phyloP scores from a whole-genome alignment of 129 eudicot genomes.

The Tanacetum coccineum region DNA sequence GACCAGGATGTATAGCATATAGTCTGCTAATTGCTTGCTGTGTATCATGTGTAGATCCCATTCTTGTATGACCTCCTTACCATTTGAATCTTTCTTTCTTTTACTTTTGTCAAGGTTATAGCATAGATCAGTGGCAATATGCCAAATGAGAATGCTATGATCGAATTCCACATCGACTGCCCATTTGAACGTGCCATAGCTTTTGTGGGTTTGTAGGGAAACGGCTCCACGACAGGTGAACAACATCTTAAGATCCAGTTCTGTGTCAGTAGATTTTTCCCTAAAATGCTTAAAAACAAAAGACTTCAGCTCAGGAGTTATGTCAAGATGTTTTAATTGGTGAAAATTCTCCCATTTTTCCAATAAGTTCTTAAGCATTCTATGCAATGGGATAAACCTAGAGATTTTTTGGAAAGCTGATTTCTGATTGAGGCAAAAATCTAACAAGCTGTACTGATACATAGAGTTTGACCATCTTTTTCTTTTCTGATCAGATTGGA shows the following conservation, averaged over 20 bases:
- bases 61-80: background rate
- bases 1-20: background rate
- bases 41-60: background rate
- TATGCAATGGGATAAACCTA: background rate
- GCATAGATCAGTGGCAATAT: constrained; percentile 2
- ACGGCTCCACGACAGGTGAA: background rate
- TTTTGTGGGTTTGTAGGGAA: background rate
- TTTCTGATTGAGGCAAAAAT: background rate
- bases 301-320: background rate
- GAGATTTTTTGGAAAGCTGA: background rate
- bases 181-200: background rate
- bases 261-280: background rate
- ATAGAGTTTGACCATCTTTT: background rate
- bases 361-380: background rate
- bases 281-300: background rate
- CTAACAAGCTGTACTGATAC: constrained; percentile 1
- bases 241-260: background rate
- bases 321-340: background rate
- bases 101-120: background rate
- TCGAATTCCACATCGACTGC: background rate
- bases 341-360: background rate
- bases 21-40: constrained; percentile 2
- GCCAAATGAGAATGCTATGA: constrained; percentile 1
- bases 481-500: background rate
- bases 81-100: background rate